A percentile compares a stretch with the other conserved stretches of the same genome.
phyloP scores from a whole-genome alignment of 768 basidiomycete genomes.

The Trametes cinnabarina region DNA sequence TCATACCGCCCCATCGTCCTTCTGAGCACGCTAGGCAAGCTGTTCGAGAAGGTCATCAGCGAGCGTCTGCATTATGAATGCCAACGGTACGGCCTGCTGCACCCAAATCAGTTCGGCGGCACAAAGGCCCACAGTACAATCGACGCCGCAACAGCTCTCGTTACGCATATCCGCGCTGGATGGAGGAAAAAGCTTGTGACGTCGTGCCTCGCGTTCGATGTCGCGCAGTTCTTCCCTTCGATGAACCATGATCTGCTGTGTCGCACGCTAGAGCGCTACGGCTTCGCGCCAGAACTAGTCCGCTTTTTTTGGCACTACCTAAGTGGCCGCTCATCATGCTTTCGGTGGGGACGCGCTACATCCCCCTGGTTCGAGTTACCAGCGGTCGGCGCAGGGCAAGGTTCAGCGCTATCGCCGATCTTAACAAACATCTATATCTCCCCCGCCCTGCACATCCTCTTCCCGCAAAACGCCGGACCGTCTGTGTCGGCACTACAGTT shows the following conservation, averaged over 20 bases:
- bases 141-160: slow-evolving; percentile 19
- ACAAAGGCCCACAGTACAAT: slow-evolving; percentile 19
- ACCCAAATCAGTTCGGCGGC: slow-evolving; percentile 23
- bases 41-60: slow-evolving; percentile 22
- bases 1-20: slow-evolving; percentile 29
- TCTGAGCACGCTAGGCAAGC: slow-evolving; percentile 25
- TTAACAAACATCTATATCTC: too few species aligned
- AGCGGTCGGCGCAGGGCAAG: too few species aligned
- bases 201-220: slow-evolving; percentile 18
- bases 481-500: too few species aligned
- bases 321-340: not conserved
- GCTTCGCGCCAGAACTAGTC: slow-evolving; percentile 12
- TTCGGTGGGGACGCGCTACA: too few species aligned
- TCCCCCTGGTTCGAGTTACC: too few species aligned
- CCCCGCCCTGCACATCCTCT: too few species aligned
- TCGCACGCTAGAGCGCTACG: slow-evolving; percentile 6
- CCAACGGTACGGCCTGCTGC: slow-evolving; percentile 17
- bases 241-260: slow-evolving; percentile 16
- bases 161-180: slow-evolving; percentile 10
- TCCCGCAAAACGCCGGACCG: too few species aligned
- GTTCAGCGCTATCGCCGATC: too few species aligned
- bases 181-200: slow-evolving; percentile 9
- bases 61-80: slow-evolving; percentile 20
- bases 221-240: slow-evolving; percentile 23
- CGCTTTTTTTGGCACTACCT: slow-evolving; percentile 17